Evolutionary conservation across 495 filamentous ascomycete genomes (phyloP), one percentile per base, ranked within the genome.

Genomic region (Podospora anserina): DNA sequence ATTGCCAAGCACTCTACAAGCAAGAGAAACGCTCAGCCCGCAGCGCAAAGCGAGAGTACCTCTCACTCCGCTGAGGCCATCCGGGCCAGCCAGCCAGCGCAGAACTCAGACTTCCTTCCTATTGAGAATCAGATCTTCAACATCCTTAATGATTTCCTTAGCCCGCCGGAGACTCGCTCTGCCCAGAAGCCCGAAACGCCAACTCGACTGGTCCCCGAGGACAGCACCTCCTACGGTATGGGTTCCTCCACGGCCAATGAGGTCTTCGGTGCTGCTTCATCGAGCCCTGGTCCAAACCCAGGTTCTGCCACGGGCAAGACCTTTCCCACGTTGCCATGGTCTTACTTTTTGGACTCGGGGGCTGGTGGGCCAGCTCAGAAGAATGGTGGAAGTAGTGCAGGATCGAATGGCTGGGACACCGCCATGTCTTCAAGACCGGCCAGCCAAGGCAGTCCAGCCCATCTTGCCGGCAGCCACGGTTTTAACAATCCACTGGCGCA

Each of bases 271-370:
- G 60, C 59, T 69, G 62, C 63, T 59, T 64, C 76, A 44, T 62
- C 61, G n/a, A 78, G 74, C 64, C 74, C 76, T 2, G 61, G 72
- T 13, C 76, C 80, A 7, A 77, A 75, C 7, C 39, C 39, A 13
- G 39, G 39, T 49, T 82, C 82, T 16, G 75, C 80, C 9, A 77
- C 66, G 2, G 73, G 74, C 0, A 82, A 80, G 68, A 26, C 76
- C 5, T 80, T 82, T 16, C 80, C 79, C 3, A 78, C 67, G 27
- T 74, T 83, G 39, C 81, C 82, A 20, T 83, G 82, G 82, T 73
- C 75, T 13, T 82, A 79, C 64, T 81, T 83, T 59, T 79, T 78
- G 58, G 73, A 69, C 5, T 78, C 80, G 13, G 75, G 68, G n/a
- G 74, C 76, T 7, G 69, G 66, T 18, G 75, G 66, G 9, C 34